Evolutionary conservation across 2,329 filamentous ascomycete species (phyloP), one percentile per base, ranked within the genome.

Genomic region (Penicillium sclerotiorum): DNA sequence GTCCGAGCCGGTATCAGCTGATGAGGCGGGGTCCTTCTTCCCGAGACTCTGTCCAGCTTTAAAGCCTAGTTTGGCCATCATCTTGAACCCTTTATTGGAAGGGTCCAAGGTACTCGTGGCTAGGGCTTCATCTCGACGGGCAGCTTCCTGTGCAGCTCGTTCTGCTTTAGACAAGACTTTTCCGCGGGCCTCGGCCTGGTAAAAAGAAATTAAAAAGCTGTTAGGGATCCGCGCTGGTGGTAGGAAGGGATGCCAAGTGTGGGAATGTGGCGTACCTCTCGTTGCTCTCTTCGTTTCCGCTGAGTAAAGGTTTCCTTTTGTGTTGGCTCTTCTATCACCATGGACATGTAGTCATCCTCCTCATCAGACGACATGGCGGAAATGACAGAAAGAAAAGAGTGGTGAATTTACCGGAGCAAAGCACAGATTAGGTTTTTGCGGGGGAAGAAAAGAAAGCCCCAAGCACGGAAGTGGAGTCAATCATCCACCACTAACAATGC

Each of bases 11-110:
- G 44, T 37, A 12, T 18, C 15, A 17, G 45, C 49, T 13, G 39
- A 37, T n/a, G 45, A 39, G 8, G 53, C 21, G 73, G 71, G 8
- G 73, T 73, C 45, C n/a, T 78, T 75, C 59, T 81, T 84, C 1
- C 94, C 94, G 3, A 97, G 76, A 0, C 85, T 80, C 28, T 83
- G 84, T 20, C 92, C 91, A 17, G 83, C 77, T 50, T 84, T 87
- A 75, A 95, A 99, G 1, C 94, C 94, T 80, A 99, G 89, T 71
- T 90, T 93, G 18, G 90, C 87, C 92, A 99, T 96, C 90, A 99
- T 96, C 57, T 89, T 85, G 54, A 95, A 84, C 1, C 93, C 94
- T 67, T 96, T 97, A 74, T 86, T 95, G 61, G 80, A 81, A 42
- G 83, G 79, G 17, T 85, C 81, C 6, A 96, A 77, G 41, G 94